Evolutionary conservation across 2,329 filamentous ascomycete species (phyloP), one percentile per base, ranked within the genome.

Genomic region (Penicillium sp.): DNA sequence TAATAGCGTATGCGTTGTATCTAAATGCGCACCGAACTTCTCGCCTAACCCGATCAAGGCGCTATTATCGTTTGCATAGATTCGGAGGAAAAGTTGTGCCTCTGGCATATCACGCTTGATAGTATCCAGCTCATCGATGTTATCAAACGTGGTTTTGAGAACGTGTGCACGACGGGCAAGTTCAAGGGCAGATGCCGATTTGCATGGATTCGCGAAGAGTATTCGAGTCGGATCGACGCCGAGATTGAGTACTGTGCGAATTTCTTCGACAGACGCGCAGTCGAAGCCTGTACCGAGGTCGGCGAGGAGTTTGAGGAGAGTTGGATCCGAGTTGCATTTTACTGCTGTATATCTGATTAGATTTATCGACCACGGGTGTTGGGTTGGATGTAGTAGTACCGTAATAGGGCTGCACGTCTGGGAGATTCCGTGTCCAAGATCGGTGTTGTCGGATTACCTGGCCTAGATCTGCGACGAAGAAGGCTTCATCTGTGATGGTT

Each of bases 141-240:
- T 59, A 28, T 59, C 54, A 30, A 59, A 59, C 3, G 52, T 56
- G 1, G 54, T 58, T 8, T 37, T 32, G 2, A 35, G 10, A 2
- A 59, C 43, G 2, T 52, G 49, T 1, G 20, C 27, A 6, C 48
- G 18, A 4, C 39, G 30, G 2, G 56, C 55, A 12, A 52, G 48
- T 2, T 32, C 30, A 5, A 58, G 22, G 2, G 45, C 39, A 1
- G 51, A 42, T 5, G 44, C 39, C 2, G 52, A 27, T 17, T 59
- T 59, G 39, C 54, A 55, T 13, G 56, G 56, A 18, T 57, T 51
- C 5, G 56, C 55, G 32, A 55, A 59, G 9, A 59, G 34, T 18
- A 59, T 57, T 9, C 50, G 45, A 6, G 30, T 30, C 7, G 52
- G 52, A 25, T 56, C 47, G 3, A 59, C 41, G 5, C 50, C 50